phyloP scores from a whole-genome alignment of 345 rosid species.

The Pistacia atlantica region DNA sequence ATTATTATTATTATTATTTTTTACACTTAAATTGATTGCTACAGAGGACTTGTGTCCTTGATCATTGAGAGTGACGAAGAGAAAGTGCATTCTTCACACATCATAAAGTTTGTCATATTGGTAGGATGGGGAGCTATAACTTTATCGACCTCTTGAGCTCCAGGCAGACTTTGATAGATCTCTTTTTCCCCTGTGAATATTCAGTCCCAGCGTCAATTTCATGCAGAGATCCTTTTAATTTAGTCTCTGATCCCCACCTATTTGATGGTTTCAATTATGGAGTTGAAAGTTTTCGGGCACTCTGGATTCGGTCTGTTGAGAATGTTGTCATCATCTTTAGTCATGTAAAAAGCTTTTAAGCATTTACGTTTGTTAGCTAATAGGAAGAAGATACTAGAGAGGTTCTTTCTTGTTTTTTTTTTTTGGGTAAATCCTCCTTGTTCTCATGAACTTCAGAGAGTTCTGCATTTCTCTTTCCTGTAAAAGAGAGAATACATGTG shows the following conservation, averaged over 20 bases:
- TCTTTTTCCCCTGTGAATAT: neutral
- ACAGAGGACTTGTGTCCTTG: neutral
- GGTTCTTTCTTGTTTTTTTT: neutral
- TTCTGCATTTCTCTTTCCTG: neutral
- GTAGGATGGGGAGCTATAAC: neutral
- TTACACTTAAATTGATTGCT: neutral
- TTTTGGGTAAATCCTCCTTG: neutral
- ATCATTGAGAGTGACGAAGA: neutral
- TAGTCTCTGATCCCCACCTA: neutral
- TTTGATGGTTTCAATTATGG: neutral
- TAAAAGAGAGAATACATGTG: neutral
- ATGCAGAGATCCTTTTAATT: neutral
- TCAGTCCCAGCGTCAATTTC: neutral
- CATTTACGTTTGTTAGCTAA: neutral
- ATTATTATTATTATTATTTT: neutral
- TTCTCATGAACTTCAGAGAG: neutral
- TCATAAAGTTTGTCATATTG: neutral
- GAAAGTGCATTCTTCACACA: neutral
- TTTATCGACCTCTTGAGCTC: neutral
- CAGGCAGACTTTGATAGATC: neutral
- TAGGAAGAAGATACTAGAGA: neutral
- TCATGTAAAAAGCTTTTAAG: conserved; percentile 2
- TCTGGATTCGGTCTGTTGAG: neutral
- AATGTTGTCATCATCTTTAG: neutral
- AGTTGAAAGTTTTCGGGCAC: neutral